Percentiles rank a stretch among this genome's conserved stretches.
Evolutionary conservation across 169 alveolate species (phyloP).

Genomic region (Plasmodium adleri): DNA sequence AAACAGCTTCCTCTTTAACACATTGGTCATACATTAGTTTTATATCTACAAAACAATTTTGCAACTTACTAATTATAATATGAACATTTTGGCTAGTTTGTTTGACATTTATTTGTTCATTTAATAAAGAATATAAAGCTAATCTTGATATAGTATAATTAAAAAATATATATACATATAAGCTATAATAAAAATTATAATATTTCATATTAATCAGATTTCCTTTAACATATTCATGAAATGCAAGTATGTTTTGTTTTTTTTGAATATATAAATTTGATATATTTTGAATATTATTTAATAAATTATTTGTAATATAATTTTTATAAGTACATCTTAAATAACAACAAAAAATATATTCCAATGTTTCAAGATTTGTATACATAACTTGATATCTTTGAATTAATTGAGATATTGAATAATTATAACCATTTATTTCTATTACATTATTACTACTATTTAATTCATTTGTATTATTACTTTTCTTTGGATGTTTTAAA

Average conservation of each 20-base stretch:
- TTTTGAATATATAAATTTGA: constrained; percentile 16
- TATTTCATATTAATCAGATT: not conserved
- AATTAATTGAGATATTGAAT: not conserved
- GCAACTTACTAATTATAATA: constrained; percentile 3
- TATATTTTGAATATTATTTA: constrained; percentile 12
- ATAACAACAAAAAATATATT: constrained; percentile 44
- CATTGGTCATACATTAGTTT: constrained; percentile 6
- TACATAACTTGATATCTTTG: not conserved
- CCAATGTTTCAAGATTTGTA: constrained; percentile 52
- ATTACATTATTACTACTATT: not conserved
- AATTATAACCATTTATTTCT: not conserved
- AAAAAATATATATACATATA: constrained; percentile 31
- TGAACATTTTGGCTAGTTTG: not conserved
- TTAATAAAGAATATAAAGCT: constrained; percentile 25
- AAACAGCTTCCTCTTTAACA: not conserved
- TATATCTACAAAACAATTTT: constrained; percentile 15
- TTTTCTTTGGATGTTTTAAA: not conserved
- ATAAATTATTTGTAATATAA: constrained; percentile 17
- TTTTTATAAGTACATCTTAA: constrained; percentile 23
- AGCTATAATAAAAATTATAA: not conserved
- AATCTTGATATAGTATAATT: constrained; percentile 46
- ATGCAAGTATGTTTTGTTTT: constrained; percentile 6
- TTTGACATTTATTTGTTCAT: constrained; percentile 4
- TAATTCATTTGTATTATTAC: not conserved
- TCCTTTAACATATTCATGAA: constrained; percentile 13